Evolutionary conservation across 176 grass and related monocot genomes (phyloP), one percentile per base, ranked within the genome.

Genomic region (Alloteropsis semialata): DNA sequence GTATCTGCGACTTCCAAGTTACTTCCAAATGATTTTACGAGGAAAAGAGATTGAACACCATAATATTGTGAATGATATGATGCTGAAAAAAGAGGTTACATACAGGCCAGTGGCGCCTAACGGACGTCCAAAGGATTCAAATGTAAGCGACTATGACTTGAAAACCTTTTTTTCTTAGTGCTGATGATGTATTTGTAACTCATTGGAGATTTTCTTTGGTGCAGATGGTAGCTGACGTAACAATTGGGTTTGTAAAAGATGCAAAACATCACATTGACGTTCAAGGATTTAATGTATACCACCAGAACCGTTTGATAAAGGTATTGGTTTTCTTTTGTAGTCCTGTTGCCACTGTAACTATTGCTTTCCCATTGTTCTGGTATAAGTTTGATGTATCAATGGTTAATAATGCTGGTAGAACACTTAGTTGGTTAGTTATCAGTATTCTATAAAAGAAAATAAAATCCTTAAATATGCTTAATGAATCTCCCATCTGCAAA

Each of bases 261-360:
- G 96, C 96, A 88, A 98, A 98, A 90, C 77, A 90, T 87, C 96
- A 98, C 54, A 84, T 98, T 79, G 89, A 95, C 7, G 67, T 98
- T 67, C 96, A 98, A 72, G 96, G 96, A 63, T 98, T 98, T 91
- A 98, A 98, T 86, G 92, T 98, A 29, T 98, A 98, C 74, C 96
- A 98, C 79, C 90, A 90, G 85, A 98, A 98, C 63, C 89, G 96
- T 65, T 87, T 98, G 59, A 93, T 98, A 92, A 99, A 96, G 93
- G 96, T 99, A 86, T 9, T 21, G n/a, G 19, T 76, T 6, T 76
- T 57, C 37, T 30, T 84, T 79, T 87, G 29, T 29, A 65, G 42
- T 27, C 10, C 5, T 57, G 36, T 28, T 44, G 48, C 55, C 38
- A 18, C 14, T 51, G 24, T 80, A 68, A 61, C 73, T 62, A 51